Conservation (phyloP, 1,284 basidiomycete species). For the Apiotrichum brassicae region DNA sequence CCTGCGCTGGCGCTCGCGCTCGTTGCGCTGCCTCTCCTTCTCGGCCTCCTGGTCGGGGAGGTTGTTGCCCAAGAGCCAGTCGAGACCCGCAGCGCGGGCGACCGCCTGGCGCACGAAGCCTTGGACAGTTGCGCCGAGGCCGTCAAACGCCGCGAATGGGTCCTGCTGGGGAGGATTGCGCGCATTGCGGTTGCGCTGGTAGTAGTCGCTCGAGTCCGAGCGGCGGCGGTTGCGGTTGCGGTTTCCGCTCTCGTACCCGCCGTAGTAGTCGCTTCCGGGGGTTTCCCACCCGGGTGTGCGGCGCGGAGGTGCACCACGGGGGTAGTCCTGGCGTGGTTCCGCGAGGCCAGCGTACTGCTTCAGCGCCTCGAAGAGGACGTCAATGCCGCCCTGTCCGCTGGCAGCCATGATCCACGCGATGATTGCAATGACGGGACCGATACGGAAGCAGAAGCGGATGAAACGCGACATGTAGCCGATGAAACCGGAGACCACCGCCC, state of each 20-base stretch:
- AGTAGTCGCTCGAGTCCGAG: background rate
- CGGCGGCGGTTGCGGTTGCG: background rate
- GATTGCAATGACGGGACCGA: conserved; percentile 37
- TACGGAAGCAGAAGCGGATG: conserved; percentile 34
- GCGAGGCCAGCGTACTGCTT: conserved; percentile 31
- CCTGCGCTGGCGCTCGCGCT: too few relatives aligned
- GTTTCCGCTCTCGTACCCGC: background rate
- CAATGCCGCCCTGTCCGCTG: conserved; percentile 38
- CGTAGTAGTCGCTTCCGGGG: background rate
- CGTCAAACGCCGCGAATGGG: conserved; percentile 12
- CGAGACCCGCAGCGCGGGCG: conserved; percentile 30
- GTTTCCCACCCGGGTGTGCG: background rate
- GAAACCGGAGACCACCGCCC: conserved; percentile 27
- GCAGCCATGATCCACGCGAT: conserved; percentile 39
- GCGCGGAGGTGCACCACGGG: background rate
- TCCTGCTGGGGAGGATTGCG: background rate
- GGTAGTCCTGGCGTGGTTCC: background rate
- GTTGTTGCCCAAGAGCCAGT: conserved; percentile 28
- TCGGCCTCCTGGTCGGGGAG: conserved; percentile 5
- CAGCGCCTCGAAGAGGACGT: conserved; percentile 32
- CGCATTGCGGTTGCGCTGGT: background rate
- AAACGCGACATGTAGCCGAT: conserved; percentile 36
- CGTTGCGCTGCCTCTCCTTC: background rate
- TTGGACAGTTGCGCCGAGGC: conserved; percentile 26
- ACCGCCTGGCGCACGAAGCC: conserved; percentile 34